Percentiles rank a stretch among this genome's conserved stretches.
These are phyloP conservation scores for Hypoxylon fuscum DNA, from an alignment of 495 filamentous ascomycete species.

Conservation along the genomic window DNA sequence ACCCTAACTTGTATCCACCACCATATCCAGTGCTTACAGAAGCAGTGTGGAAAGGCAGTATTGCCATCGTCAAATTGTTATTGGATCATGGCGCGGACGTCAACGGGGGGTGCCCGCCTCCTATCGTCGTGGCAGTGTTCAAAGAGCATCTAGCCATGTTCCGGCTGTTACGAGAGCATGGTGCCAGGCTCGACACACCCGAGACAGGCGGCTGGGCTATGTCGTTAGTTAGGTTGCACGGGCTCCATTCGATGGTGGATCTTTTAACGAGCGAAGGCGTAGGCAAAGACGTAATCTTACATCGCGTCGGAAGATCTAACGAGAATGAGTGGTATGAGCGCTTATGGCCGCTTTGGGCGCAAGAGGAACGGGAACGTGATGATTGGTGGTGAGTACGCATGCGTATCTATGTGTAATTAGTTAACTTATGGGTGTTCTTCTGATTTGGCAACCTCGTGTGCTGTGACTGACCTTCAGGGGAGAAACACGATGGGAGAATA, in stretches of 20 bases:
- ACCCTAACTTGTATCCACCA: constrained; percentile 1
- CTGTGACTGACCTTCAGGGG: too few relatives aligned
- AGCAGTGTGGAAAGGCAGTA: neutral
- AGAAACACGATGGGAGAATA: too few relatives aligned
- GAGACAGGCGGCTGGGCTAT: constrained; percentile 34
- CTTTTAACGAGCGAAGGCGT: constrained; percentile 22
- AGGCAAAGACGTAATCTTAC: constrained; percentile 1
- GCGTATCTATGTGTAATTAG: too few relatives aligned
- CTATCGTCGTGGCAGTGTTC: constrained; percentile 16
- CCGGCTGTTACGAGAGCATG: constrained; percentile 13
- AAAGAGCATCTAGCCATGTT: constrained; percentile 20
- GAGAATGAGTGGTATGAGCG: neutral
- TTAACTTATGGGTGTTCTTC: too few relatives aligned
- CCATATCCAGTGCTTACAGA: constrained; percentile 1
- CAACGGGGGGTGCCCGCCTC: constrained; percentile 20
- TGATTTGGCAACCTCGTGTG: too few relatives aligned
- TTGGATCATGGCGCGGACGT: constrained; percentile 16
- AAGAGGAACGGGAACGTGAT: too few relatives aligned
- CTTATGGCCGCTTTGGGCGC: neutral
- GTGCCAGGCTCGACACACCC: constrained; percentile 25
- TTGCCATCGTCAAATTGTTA: constrained; percentile 7
- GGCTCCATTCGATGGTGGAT: constrained; percentile 28
- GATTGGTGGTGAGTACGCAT: too few relatives aligned
- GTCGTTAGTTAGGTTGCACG: constrained; percentile 15
- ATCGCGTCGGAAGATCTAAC: neutral